Percentiles rank a stretch among this genome's conserved stretches.
Evolutionary conservation across 257 asterid species (phyloP).

Genomic region (Solanum piurae): DNA sequence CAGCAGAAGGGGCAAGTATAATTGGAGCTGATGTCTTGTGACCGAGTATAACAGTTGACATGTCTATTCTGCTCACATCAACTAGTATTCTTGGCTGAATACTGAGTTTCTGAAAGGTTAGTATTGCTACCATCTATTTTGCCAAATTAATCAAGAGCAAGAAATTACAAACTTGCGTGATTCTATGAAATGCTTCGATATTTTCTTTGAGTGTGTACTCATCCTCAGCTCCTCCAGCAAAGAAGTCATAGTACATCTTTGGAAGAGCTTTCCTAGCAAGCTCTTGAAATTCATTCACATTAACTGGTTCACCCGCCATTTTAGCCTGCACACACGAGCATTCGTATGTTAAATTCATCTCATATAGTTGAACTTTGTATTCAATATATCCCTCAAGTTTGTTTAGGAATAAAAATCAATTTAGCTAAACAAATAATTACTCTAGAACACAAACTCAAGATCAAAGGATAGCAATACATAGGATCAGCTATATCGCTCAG

Average conservation of each 20-base stretch:
- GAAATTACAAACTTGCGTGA: conserved; percentile 18
- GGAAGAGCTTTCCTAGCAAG: conserved; percentile 59
- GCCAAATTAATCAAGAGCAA: not conserved
- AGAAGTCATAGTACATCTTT: conserved; percentile 55
- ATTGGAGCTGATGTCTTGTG: conserved; percentile 39
- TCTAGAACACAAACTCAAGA: too few species aligned
- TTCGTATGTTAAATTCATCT: not conserved
- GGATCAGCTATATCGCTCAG: not conserved
- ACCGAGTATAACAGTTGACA: conserved; percentile 37
- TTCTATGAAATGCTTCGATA: conserved; percentile 39
- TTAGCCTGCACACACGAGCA: not conserved
- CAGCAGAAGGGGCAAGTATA: conserved; percentile 43
- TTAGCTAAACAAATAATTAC: not conserved
- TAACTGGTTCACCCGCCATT: conserved; percentile 42
- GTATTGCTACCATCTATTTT: not conserved
- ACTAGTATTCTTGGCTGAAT: conserved; percentile 46
- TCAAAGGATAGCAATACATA: too few species aligned
- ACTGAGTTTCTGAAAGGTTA: conserved; percentile 12
- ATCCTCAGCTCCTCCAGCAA: conserved; percentile 59
- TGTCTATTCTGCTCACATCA: conserved; percentile 45
- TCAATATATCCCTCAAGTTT: not conserved
- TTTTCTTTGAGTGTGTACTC: conserved; percentile 50
- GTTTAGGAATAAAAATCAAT: not conserved
- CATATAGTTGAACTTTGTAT: conserved; percentile 2
- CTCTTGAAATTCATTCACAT: conserved; percentile 37